phyloP scores from a whole-genome alignment of 2,329 filamentous ascomycete genomes.

The Akanthomyces uredinophilus region DNA sequence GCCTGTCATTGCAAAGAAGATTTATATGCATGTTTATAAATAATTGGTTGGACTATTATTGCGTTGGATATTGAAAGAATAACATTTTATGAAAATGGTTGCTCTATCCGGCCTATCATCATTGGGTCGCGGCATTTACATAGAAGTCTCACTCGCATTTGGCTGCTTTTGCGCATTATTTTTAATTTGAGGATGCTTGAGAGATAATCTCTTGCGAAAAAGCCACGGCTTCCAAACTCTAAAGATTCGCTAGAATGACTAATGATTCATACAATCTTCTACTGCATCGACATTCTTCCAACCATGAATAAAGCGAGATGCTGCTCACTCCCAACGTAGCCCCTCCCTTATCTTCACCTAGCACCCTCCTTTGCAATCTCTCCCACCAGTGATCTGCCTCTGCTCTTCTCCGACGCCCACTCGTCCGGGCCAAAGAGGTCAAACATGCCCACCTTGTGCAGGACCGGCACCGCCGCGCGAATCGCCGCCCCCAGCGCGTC shows the following conservation, averaged over 20 bases:
- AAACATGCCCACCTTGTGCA: slow-evolving; percentile 17
- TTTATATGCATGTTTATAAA: neutral
- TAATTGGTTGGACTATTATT: neutral
- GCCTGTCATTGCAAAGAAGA: neutral
- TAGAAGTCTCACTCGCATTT: neutral
- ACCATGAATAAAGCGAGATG: too few relatives aligned
- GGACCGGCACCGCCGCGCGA: slow-evolving; percentile 14
- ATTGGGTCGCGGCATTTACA: neutral
- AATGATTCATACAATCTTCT: neutral
- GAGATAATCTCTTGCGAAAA: neutral
- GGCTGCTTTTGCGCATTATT: neutral
- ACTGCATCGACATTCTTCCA: too few relatives aligned
- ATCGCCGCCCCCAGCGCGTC: slow-evolving; percentile 11
- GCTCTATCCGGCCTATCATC: neutral
- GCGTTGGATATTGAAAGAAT: neutral
- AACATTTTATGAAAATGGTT: neutral
- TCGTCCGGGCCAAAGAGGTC: slow-evolving; percentile 15
- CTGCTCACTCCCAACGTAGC: too few relatives aligned
- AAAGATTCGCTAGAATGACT: neutral
- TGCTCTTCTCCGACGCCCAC: slow-evolving; percentile 11
- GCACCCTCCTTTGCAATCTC: slow-evolving; percentile 4
- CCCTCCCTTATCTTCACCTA: too few relatives aligned
- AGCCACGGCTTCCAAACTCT: neutral
- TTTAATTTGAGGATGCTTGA: neutral
- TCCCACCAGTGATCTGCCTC: slow-evolving; percentile 16